phyloP scores from a whole-genome alignment of 305 asterid genomes.

The Plantago lanceolata region DNA sequence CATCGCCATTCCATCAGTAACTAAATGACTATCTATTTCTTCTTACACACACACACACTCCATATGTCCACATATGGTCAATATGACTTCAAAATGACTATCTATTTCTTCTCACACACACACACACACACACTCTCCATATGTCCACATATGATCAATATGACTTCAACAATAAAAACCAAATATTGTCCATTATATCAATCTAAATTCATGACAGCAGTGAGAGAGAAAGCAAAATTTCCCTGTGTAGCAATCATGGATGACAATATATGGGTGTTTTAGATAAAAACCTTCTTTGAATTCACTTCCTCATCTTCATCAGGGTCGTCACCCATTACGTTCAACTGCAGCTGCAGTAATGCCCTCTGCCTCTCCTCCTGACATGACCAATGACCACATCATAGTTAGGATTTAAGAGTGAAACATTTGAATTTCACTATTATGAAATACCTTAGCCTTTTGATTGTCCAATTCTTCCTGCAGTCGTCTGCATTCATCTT shows the following conservation, averaged over 20 bases:
- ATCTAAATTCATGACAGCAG: slow-evolving; percentile 17
- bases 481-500: slow-evolving; percentile 73
- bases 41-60: too few relatives aligned
- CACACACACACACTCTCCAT: too few relatives aligned
- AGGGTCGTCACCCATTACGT: slow-evolving; percentile 77
- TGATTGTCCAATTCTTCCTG: slow-evolving; percentile 84
- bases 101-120: slow-evolving; percentile 7
- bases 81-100: slow-evolving; percentile 10
- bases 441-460: slow-evolving; percentile 61
- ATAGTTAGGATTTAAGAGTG: slow-evolving; percentile 21
- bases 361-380: slow-evolving; percentile 96
- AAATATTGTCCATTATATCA: slow-evolving; percentile 3
- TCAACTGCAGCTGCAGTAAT: slow-evolving; percentile 90
- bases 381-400: slow-evolving; percentile 23
- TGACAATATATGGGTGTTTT: slow-evolving; percentile 11
- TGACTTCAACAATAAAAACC: slow-evolving; percentile 14
- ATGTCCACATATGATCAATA: background rate
- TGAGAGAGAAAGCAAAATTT: slow-evolving; percentile 6
- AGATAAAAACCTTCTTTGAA: slow-evolving; percentile 69
- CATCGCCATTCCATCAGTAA: slow-evolving; percentile 2
- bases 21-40: slow-evolving; percentile 9
- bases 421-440: slow-evolving; percentile 18
- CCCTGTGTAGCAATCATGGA: background rate
- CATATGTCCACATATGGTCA: slow-evolving; percentile 1
- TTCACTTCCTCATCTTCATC: slow-evolving; percentile 93